Evolutionary conservation across 768 basidiomycete genomes (phyloP).

Genomic region (Psilocybe sp.): DNA sequence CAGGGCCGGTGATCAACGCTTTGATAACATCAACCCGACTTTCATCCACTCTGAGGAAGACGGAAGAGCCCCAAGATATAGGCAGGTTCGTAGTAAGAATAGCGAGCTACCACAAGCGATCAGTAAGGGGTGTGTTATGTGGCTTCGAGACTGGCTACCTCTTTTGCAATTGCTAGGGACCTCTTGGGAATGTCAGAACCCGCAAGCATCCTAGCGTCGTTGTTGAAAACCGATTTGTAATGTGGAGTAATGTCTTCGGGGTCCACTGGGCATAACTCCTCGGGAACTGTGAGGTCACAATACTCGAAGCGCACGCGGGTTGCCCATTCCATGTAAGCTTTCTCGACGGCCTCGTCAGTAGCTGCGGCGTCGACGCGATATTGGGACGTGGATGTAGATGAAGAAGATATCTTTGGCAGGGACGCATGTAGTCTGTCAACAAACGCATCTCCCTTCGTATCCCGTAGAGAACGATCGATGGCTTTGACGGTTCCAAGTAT

Average conservation of each 20-base stretch:
- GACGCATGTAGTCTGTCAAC: constrained; percentile 73
- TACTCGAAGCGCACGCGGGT: constrained; percentile 83
- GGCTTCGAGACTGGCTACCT: constrained; percentile 40
- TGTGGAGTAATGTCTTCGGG: constrained; percentile 58
- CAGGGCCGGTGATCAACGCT: constrained; percentile 87
- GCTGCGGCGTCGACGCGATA: constrained; percentile 47
- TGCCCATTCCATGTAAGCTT: constrained; percentile 84
- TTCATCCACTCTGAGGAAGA: constrained; percentile 92
- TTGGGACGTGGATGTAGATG: constrained; percentile 33
- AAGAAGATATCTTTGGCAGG: constrained; percentile 68
- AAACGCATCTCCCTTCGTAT: constrained; percentile 88
- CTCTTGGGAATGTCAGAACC: constrained; percentile 88
- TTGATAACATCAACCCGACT: constrained; percentile 90
- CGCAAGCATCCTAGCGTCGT: constrained; percentile 80
- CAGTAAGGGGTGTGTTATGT: constrained; percentile 4
- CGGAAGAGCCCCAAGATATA: constrained; percentile 92
- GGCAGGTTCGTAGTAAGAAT: constrained; percentile 92
- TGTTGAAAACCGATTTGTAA: constrained; percentile 82
- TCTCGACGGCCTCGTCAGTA: constrained; percentile 65
- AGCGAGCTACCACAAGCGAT: constrained; percentile 57
- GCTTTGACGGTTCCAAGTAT: constrained; percentile 80
- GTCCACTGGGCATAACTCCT: constrained; percentile 18
- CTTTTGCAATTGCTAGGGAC: constrained; percentile 92
- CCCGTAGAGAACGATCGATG: constrained; percentile 84
- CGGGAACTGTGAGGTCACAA: constrained; percentile 69